Base-by-base conservation (phyloP, 2,329 filamentous ascomycete species). In the Arachnomyces sp. region DNA sequence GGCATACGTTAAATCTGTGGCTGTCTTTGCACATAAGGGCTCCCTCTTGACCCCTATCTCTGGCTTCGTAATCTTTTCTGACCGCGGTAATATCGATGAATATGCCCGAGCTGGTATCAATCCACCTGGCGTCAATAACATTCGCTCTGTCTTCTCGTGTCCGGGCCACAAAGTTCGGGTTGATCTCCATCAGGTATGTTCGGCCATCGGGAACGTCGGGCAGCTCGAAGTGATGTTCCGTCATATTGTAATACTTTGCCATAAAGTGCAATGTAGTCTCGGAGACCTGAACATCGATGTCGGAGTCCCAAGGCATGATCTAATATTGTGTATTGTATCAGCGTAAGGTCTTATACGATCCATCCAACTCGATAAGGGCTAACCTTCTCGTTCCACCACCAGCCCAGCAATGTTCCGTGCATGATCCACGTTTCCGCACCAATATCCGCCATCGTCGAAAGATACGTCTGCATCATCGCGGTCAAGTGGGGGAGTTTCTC, bases 61-160 rank as follows among this genome's bases (percentile, higher is more conserved):
- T 57, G 5, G 59, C 61, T 0, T 58, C 59, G 12, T 61, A 49
- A 45, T 76, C 69, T 8, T 63, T 63, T 37, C 74, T 64, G 4
- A 80, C 61, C 4, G 74, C 71, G 0, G 76, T 79, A 44, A 80
- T 77, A 52, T 80, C 77, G 48, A 80, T 78, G 49, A 77, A 80
- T 1, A 80, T 55, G 0, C 77, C 77, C 1, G 71, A 77, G 0
- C 68, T 61, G 14, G 65, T 77, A 50, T 80, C 76, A 44, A 80
- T 77, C 75, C 75, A 80, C 15, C 77, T 65, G 7, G 71, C 75
- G 51, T 80, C 76, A 39, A 80, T 80, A 25, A 72, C 64, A 44
- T 80, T 80, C 36, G 67, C 49, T 9, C 40, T 56, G 47, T 80
- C 77, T 4, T 57, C 38, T 1, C 57, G 65, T 2, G 61, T 63